Evolutionary conservation across 371 early-diverging fungal genomes (phyloP), one percentile per base, ranked within the genome.

Genomic region (Coemansia sp.): DNA sequence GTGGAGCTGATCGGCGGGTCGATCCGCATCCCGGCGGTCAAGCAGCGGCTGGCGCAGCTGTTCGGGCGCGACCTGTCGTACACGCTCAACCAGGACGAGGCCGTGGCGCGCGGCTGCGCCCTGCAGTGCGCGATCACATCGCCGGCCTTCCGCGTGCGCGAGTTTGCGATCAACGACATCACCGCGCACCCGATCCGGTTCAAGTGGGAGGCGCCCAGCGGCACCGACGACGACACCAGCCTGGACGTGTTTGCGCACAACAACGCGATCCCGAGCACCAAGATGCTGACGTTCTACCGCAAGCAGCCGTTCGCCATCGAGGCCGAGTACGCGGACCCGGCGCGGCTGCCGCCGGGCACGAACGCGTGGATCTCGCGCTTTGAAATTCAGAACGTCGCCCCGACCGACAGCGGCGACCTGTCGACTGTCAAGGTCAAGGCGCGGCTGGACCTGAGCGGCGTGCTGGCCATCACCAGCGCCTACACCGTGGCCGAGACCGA

Each of bases 1-100:
- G 87, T 98, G 59, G 97, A 96, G 79, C 79, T 95, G 35, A 88
- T 95, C 16, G 96, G 98, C 80, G 98, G 98, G 40, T 86, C 88
- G 62, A 93, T 91, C 65, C 94, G 98, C 85, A 87, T 98, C 59
- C 96, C 96, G 42, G 86, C 90, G 36, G 87, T 98, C 73, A 96
- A 96, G 89, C 85, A 90, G 63, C 85, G 87, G 52, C 83, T 98
- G 71, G 78, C 88, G 72, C 84, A 89, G 59, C 87, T 89, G 84
- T 92, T 98, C 73, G 84, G 84, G 47, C 89, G 88, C 79, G 90
- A 92, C 59, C 85, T 94, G 67, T 87, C 94, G 38, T 90, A 90
- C 70, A 96, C 96, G 56, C 84, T 98, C 62, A 98, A 98, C 88
- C 93, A 93, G 80, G 98, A 98, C 74, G 98, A 98, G 81, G 96